Conservation (phyloP, 148 eudicot genomes). For the Hydrangea macrophylla region DNA sequence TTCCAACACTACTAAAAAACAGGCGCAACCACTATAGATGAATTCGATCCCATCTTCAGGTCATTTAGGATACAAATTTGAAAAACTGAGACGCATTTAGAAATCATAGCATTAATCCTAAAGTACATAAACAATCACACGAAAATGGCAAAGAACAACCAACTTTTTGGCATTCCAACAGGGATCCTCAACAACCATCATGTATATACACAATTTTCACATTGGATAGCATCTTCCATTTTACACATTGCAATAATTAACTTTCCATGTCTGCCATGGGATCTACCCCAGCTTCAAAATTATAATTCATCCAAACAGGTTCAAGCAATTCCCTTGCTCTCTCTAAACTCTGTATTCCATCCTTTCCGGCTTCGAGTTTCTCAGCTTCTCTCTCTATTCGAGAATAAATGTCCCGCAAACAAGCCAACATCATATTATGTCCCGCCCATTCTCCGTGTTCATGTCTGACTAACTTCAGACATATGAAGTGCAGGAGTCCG, state of each 20-base stretch:
- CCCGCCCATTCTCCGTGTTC: conserved; percentile 36
- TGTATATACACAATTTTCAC: background rate
- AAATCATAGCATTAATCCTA: too few species aligned
- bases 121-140: background rate
- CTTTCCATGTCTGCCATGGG: conserved; percentile 21
- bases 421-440: conserved; percentile 42
- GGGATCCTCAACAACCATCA: background rate
- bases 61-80: too few species aligned
- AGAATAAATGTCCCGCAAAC: conserved; percentile 45
- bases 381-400: conserved; percentile 46
- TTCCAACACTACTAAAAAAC: too few species aligned
- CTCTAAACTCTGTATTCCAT: conserved; percentile 34
- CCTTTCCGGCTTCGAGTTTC: conserved; percentile 31
- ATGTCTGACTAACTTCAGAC: conserved; percentile 38
- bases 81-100: too few species aligned
- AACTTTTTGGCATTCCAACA: background rate
- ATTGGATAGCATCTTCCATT: background rate
- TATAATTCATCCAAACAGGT: conserved; percentile 47
- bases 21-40: too few species aligned
- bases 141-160: background rate
- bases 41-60: too few species aligned
- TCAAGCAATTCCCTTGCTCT: conserved; percentile 53
- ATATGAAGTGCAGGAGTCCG: conserved; percentile 65
- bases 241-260: background rate
- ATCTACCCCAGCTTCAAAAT: conserved; percentile 25